These are phyloP conservation scores for Microdochium bolleyi DNA, from an alignment of 2,329 filamentous ascomycete genomes.

Conservation along the genomic window DNA sequence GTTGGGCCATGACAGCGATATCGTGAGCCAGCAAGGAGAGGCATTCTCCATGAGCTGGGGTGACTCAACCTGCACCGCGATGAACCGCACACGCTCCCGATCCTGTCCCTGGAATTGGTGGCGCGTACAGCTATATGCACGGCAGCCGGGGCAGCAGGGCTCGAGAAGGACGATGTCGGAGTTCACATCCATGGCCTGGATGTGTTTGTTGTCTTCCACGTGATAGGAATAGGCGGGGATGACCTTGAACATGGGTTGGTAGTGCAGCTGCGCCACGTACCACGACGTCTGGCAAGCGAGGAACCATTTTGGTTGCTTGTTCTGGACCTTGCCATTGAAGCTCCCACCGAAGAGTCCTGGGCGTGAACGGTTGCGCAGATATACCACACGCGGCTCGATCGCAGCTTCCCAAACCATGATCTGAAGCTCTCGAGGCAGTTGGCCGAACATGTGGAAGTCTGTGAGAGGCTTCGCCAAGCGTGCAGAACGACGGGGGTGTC, in stretches of 20 bases:
- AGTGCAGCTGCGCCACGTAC: constrained; percentile 8
- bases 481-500: not conserved
- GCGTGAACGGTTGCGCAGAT: constrained; percentile 16
- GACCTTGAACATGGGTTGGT: constrained; percentile 14
- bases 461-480: constrained; percentile 10
- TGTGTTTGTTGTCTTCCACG: not conserved
- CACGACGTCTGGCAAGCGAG: not conserved
- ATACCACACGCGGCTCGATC: constrained; percentile 15
- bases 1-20: constrained; percentile 17
- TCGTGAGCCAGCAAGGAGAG: constrained; percentile 16
- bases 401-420: constrained; percentile 21
- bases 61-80: constrained; percentile 19
- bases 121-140: constrained; percentile 17
- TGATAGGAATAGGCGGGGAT: not conserved
- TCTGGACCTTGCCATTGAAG: constrained; percentile 11
- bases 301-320: constrained; percentile 2
- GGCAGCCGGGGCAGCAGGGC: constrained; percentile 19
- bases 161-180: constrained; percentile 19
- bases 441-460: constrained; percentile 15
- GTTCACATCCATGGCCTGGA: constrained; percentile 13
- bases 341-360: not conserved
- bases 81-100: constrained; percentile 11
- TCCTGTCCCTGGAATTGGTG: constrained; percentile 15
- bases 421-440: constrained; percentile 16
- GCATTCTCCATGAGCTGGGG: constrained; percentile 8